These are phyloP conservation scores for Crithidia brevicula DNA, from an alignment of 208 protist species.

Conservation along the genomic window DNA sequence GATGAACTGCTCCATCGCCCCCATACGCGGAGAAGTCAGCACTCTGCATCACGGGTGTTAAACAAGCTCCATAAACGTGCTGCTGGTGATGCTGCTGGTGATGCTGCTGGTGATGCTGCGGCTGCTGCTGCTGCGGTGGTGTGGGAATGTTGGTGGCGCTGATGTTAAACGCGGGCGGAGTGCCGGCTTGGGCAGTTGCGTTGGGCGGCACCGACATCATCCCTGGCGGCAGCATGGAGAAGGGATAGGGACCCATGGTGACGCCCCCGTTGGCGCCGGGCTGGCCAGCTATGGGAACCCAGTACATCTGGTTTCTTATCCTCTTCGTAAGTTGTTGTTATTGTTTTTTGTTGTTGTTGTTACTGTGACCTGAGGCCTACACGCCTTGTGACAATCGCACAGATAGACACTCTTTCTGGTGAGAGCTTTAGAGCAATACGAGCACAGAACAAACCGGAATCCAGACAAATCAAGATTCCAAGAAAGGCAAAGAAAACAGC, in stretches of 20 bases:
- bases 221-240: neutral
- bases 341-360: neutral
- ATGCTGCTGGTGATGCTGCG: too few species aligned
- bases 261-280: neutral
- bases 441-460: too few species aligned
- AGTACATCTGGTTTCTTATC: conserved; percentile 3
- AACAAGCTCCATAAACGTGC: too few species aligned
- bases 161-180: neutral
- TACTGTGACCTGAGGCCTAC: neutral
- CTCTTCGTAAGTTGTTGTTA: neutral
- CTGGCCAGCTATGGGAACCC: conserved; percentile 3
- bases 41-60: neutral
- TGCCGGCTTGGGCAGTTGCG: neutral
- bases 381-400: too few species aligned
- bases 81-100: too few species aligned
- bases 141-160: too few species aligned
- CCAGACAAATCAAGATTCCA: too few species aligned
- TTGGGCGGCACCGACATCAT: neutral
- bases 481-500: too few species aligned
- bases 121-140: too few species aligned
- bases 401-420: too few species aligned
- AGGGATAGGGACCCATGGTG: neutral
- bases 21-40: neutral
- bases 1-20: too few species aligned
- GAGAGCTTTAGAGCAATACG: too few species aligned